Evolutionary conservation across 352 stramenopile species (phyloP), one percentile per base, ranked within the genome.

Genomic region (Phytophthora sansomeana): DNA sequence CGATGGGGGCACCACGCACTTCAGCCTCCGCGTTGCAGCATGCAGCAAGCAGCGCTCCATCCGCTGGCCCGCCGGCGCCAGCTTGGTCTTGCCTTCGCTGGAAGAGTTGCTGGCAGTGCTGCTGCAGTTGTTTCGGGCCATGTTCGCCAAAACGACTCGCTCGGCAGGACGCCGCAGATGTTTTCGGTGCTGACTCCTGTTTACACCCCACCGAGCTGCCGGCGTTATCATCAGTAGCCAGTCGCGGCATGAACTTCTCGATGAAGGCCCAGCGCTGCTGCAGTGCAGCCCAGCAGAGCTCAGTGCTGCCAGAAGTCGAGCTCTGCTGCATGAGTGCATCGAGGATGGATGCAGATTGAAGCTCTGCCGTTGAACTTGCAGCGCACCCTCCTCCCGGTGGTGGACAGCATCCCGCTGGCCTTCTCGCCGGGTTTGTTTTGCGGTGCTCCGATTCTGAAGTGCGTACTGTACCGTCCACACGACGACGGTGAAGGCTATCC

Each of bases 1-100:
- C 53, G 66, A 74, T 70, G 60, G 60, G 66, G 19, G 63, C 47
- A 71, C 63, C 24, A 46, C 43, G 50, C 49, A 55, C 49, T 68
- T 54, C 51, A 58, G 58, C 16, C 33, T 21, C 24, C 8, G 43
- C 11, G 35, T 10, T 55, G 17, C 36, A 21, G 46, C 47, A 9
- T 41, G 17, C 19, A 62, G 30, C 58, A 63, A 56, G 42, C 21
- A 29, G 55, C 3, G 16, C 38, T 46, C n/a, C 39, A 6, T n/a
- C n/a, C n/a, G n/a, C 32, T 35, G 36, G 57, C 36, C n/a, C n/a
- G n/a, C n/a, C 43, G 42, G 38, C 39, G 26, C 17, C 39, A 46
- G n/a, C n/a, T 56, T 56, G n/a, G n/a, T n/a, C n/a, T n/a, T n/a
- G n/a, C n/a, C n/a, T n/a, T n/a, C n/a, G 14, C 19, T 47, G 26